Evolutionary conservation across 352 stramenopile genomes (phyloP).

Genomic region (Sclerospora graminicola): DNA sequence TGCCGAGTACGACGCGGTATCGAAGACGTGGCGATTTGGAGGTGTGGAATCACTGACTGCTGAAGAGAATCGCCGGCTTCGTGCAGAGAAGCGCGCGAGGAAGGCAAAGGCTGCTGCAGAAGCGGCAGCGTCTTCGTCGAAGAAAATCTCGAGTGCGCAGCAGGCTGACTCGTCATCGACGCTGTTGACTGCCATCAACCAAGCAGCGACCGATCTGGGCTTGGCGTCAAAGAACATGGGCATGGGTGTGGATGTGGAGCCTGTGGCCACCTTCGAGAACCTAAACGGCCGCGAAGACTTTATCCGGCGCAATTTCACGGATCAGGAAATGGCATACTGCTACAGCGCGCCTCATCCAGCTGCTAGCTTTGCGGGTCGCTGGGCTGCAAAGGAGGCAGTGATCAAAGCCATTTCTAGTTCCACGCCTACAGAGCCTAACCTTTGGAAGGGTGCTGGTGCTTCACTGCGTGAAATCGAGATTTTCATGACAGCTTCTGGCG

Average conservation of each 20-base stretch:
- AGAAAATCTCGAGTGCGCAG: constrained; percentile 10
- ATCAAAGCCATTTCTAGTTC: constrained; percentile 86
- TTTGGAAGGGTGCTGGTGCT: constrained; percentile 64
- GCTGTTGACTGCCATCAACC: constrained; percentile 45
- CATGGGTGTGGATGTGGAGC: constrained; percentile 79
- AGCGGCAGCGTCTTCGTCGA: constrained; percentile 2
- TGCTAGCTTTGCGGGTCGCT: constrained; percentile 78
- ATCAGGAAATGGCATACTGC: constrained; percentile 82
- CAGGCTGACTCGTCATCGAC: constrained; percentile 25
- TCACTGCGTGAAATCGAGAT: constrained; percentile 82
- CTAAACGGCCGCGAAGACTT: constrained; percentile 72
- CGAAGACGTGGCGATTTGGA: constrained; percentile 68
- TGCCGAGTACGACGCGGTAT: constrained; percentile 55
- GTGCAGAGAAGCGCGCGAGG: constrained; percentile 33
- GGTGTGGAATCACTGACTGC: constrained; percentile 25
- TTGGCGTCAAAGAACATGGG: constrained; percentile 43
- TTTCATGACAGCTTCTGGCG: constrained; percentile 65
- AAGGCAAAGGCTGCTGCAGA: constrained; percentile 30
- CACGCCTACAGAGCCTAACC: constrained; percentile 44
- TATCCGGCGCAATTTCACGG: constrained; percentile 82
- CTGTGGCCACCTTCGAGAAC: constrained; percentile 74
- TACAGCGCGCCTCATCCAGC: constrained; percentile 66
- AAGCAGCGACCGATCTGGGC: constrained; percentile 38
- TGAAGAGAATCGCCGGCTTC: constrained; percentile 20
- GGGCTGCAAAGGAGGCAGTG: constrained; percentile 85